Evolutionary conservation across 768 basidiomycete species (phyloP).

Genomic region (Macrocybe gigantea): DNA sequence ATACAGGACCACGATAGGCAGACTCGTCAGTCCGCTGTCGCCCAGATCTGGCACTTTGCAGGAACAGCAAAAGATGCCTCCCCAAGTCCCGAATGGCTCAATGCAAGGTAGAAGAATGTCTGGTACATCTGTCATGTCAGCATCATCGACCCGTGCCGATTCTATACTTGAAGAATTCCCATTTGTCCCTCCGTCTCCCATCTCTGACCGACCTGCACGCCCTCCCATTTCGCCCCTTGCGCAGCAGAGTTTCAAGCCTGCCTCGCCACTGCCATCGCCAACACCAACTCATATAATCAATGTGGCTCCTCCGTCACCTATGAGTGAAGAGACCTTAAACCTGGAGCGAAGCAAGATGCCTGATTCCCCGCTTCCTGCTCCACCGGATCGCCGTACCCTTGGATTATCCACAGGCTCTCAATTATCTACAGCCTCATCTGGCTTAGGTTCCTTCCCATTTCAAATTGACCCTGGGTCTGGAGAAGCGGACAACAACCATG

Average conservation of each 20-base stretch:
- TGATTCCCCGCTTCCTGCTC: constrained; percentile 34
- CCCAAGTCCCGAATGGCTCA: constrained; percentile 48
- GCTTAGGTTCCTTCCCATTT: constrained; percentile 83
- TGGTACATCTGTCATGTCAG: constrained; percentile 60
- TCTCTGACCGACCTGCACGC: constrained; percentile 73
- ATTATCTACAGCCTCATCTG: constrained; percentile 70
- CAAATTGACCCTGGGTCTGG: constrained; percentile 64
- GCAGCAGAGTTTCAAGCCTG: constrained; percentile 44
- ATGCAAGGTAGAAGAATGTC: constrained; percentile 49
- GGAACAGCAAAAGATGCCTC: constrained; percentile 65
- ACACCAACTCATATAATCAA: constrained; percentile 32
- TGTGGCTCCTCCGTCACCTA: constrained; percentile 46
- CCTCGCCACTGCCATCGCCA: constrained; percentile 55
- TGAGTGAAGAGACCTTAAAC: constrained; percentile 42
- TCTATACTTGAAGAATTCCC: constrained; percentile 86
- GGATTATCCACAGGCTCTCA: constrained; percentile 76
- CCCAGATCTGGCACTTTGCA: constrained; percentile 34
- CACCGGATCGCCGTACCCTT: constrained; percentile 56
- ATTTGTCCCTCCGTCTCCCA: constrained; percentile 86
- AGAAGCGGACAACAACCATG: constrained; percentile 17
- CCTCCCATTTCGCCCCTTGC: constrained; percentile 68
- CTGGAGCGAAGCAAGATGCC: constrained; percentile 16
- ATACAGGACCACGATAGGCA: constrained; percentile 58
- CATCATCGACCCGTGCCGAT: constrained; percentile 69
- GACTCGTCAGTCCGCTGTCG: constrained; percentile 46